A percentile compares a stretch with the other conserved stretches of the same genome.
Conservation (phyloP, 192 early-diverging fungal genomes). For the Coemansia sp. region DNA sequence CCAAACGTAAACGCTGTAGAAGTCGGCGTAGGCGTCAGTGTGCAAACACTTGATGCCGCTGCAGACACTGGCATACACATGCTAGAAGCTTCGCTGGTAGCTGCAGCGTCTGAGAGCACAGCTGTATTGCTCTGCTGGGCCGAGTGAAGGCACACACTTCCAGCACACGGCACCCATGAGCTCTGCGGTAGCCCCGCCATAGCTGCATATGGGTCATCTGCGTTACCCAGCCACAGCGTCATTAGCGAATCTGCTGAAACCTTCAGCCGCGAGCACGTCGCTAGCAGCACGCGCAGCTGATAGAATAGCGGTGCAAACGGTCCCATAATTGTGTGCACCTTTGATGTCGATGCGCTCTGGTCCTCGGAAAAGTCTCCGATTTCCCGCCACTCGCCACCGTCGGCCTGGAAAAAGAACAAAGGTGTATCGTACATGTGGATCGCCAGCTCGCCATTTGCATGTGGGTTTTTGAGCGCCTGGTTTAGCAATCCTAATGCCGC, state of each 20-base stretch:
- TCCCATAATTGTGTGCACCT: constrained; percentile 41
- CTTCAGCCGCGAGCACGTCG: constrained; percentile 51
- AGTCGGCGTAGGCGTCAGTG: constrained; percentile 49
- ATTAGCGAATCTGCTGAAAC: constrained; percentile 44
- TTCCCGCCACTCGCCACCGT: constrained; percentile 32
- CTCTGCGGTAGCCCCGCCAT: constrained; percentile 30
- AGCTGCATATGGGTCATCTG: constrained; percentile 50
- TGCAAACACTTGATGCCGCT: constrained; percentile 36
- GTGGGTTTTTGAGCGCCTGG: constrained; percentile 41
- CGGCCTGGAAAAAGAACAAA: constrained; percentile 39
- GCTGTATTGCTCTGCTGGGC: not conserved
- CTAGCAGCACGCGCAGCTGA: constrained; percentile 47
- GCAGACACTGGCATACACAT: constrained; percentile 33
- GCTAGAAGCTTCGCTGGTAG: not conserved
- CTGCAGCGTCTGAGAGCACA: not conserved
- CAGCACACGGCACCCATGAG: constrained; percentile 41
- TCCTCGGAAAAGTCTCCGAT: constrained; percentile 52
- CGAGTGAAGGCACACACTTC: constrained; percentile 33
- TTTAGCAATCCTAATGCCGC: constrained; percentile 36
- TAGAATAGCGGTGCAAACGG: constrained; percentile 39
- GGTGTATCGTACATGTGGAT: constrained; percentile 49
- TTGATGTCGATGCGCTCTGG: constrained; percentile 31
- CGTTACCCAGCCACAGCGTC: constrained; percentile 51
- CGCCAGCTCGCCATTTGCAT: constrained; percentile 45
- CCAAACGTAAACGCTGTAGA: constrained; percentile 36